Base-by-base conservation (phyloP, 2,329 filamentous ascomycete genomes). In the Aspergillus vadensis region DNA sequence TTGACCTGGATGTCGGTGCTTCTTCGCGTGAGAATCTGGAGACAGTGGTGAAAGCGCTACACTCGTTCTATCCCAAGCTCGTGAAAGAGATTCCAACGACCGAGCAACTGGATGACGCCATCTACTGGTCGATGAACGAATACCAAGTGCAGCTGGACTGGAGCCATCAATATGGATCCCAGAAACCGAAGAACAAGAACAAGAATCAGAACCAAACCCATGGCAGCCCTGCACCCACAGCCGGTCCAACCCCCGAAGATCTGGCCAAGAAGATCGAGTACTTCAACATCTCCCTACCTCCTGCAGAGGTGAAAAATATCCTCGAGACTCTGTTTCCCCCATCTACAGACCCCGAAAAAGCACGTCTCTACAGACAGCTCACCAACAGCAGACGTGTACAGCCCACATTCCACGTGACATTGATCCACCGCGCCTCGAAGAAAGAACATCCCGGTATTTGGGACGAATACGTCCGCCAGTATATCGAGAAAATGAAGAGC, bases 11-110 rank as follows among this genome's bases (percentile, higher is more conserved):
- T 68, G 89, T 92, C 6, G 81, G 86, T 3, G 83, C 83, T 1
- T 86, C 87, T n/a, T 97, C 92, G 50, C 86, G 93, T 5, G 83
- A 87, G 57, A 99, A 99, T 68, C 84, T 99, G 10, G 93, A 97
- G 74, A 91, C 83, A 0, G 83, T 93, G 5, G 83, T 98, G 58
- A 83, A 77, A 3, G 83, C 88, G 63, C 80, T 99, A 53, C 87
- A 93, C 69, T 82, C 83, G n/a, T 81, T 85, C 27, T 98, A 93
- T 66, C 95, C 95, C 0, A 88, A 86, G 1, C 81, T 98, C 55
- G 81, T 84, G 43, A 80, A 75, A 17, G 76, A 87, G 1, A 80
- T 96, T 65, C 95, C 95, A 0, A 86, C 84, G 0, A 76, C 86
- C 2, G 83, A 90, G 55, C 88, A 91, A 56, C 86, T 98, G 69